Evolutionary conservation across 1,139 yeast genomes (phyloP).

Genomic region (Lodderomyces beijingensis): DNA sequence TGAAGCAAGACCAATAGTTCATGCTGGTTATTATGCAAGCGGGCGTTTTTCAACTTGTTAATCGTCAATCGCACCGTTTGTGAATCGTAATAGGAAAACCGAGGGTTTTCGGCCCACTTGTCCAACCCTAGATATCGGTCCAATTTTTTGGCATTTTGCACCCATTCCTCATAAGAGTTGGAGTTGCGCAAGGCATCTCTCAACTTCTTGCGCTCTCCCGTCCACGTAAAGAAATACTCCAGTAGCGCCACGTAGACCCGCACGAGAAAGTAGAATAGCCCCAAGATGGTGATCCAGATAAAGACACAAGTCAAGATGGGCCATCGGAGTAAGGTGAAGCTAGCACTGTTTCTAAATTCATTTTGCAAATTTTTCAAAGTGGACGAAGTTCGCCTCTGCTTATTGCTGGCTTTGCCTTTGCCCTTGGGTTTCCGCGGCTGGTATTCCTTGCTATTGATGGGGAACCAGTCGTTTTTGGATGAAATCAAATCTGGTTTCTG

Average conservation of each 20-base stretch:
- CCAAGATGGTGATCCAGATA: slow-evolving; percentile 51
- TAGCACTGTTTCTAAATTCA: slow-evolving; percentile 43
- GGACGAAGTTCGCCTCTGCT: slow-evolving; percentile 6
- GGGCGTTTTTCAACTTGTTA: slow-evolving; percentile 34
- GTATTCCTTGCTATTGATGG: slow-evolving; percentile 29
- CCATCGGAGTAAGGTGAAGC: slow-evolving; percentile 59
- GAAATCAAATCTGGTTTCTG: slow-evolving; percentile 36
- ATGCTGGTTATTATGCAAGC: slow-evolving; percentile 31
- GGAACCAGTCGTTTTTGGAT: slow-evolving; percentile 69
- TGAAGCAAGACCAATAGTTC: slow-evolving; percentile 57
- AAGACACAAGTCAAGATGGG: slow-evolving; percentile 54
- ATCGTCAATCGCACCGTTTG: slow-evolving; percentile 52
- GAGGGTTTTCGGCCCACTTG: slow-evolving; percentile 60
- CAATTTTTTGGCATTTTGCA: slow-evolving; percentile 49
- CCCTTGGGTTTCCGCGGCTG: background rate
- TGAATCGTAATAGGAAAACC: slow-evolving; percentile 67
- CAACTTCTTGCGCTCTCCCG: slow-evolving; percentile 50
- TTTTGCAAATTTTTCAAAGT: slow-evolving; percentile 23
- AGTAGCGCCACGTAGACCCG: slow-evolving; percentile 61
- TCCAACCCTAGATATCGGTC: slow-evolving; percentile 58
- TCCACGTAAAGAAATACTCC: slow-evolving; percentile 58
- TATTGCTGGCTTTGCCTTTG: background rate
- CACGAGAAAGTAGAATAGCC: slow-evolving; percentile 46
- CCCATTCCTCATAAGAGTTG: slow-evolving; percentile 57
- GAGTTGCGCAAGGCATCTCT: slow-evolving; percentile 49